Evolutionary conservation across 768 basidiomycete genomes (phyloP).

Genomic region (Boletus subparvulus): DNA sequence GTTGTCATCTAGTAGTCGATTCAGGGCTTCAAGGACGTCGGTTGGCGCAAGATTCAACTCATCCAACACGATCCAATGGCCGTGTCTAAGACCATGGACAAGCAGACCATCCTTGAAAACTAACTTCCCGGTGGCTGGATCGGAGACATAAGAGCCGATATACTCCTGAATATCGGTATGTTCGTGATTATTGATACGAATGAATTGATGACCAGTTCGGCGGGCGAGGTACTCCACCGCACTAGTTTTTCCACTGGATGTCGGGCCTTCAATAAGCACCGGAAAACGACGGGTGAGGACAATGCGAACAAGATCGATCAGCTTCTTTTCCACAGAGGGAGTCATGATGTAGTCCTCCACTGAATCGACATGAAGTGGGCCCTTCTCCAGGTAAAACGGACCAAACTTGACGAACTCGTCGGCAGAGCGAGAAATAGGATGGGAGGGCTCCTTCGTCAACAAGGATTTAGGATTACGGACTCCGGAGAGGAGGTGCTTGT

Average conservation of each 20-base stretch:
- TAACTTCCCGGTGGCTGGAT: constrained; percentile 88
- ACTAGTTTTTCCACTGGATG: constrained; percentile 96
- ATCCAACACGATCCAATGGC: constrained; percentile 98
- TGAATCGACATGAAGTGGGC: constrained; percentile 60
- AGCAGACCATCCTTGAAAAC: constrained; percentile 93
- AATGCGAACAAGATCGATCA: constrained; percentile 93
- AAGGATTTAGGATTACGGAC: constrained; percentile 80
- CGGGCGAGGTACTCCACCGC: constrained; percentile 94
- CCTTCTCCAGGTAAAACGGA: constrained; percentile 86
- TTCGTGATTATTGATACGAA: constrained; percentile 99
- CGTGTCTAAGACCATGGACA: constrained; percentile 85
- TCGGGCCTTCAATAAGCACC: constrained; percentile 95
- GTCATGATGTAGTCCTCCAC: constrained; percentile 91
- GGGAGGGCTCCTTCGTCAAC: constrained; percentile 64
- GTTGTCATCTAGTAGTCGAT: constrained; percentile 95
- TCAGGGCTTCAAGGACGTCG: constrained; percentile 96
- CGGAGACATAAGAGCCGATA: constrained; percentile 93
- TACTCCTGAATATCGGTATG: constrained; percentile 99
- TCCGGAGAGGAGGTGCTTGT: constrained; percentile 73
- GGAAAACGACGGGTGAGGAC: constrained; percentile 87
- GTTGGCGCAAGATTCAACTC: constrained; percentile 97
- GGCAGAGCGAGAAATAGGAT: constrained; percentile 43
- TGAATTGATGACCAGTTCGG: constrained; percentile 90
- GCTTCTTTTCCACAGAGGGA: constrained; percentile 89
- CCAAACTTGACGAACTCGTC: constrained; percentile 80